phyloP scores from a whole-genome alignment of 352 stramenopile genomes.

The Phytophthora niederhauseri region DNA sequence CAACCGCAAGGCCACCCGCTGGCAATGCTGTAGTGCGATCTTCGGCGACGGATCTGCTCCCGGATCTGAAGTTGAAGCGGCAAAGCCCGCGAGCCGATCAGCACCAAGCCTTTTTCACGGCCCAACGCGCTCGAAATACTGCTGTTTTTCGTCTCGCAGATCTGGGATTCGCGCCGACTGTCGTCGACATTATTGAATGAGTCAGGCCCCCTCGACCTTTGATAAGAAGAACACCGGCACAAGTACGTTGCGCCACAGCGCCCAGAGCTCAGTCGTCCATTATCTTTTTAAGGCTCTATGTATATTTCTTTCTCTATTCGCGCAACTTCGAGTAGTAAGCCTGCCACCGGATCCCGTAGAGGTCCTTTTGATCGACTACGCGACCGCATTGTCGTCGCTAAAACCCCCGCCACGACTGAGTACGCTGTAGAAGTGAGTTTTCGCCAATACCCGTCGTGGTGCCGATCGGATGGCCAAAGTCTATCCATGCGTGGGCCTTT shows the following conservation, averaged over 20 bases:
- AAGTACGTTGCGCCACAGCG: background rate
- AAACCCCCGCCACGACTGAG: no score
- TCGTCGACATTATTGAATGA: slow-evolving; percentile 21
- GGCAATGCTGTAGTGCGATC: background rate
- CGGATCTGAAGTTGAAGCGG: slow-evolving; percentile 10
- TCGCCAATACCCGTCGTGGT: slow-evolving; percentile 12
- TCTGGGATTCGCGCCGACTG: background rate
- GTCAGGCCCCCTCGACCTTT: slow-evolving; percentile 1
- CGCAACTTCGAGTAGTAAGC: no score
- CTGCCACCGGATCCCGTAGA: slow-evolving; percentile 2
- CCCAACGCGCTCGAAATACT: slow-evolving; percentile 14
- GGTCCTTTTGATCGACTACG: slow-evolving; percentile 6
- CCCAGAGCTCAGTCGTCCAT: no score
- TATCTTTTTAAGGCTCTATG: no score
- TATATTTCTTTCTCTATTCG: no score
- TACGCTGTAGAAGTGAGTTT: slow-evolving; percentile 12
- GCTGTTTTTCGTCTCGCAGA: slow-evolving; percentile 16
- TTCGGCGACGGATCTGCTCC: background rate
- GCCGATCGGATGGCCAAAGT: slow-evolving; percentile 5
- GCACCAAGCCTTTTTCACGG: background rate
- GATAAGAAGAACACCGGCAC: background rate
- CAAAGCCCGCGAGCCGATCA: slow-evolving; percentile 11
- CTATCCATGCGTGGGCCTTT: slow-evolving; percentile 7
- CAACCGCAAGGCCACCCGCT: background rate
- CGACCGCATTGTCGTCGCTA: no score